Conservation (phyloP, 192 early-diverging fungal genomes). For the Coemansia aciculifera region DNA sequence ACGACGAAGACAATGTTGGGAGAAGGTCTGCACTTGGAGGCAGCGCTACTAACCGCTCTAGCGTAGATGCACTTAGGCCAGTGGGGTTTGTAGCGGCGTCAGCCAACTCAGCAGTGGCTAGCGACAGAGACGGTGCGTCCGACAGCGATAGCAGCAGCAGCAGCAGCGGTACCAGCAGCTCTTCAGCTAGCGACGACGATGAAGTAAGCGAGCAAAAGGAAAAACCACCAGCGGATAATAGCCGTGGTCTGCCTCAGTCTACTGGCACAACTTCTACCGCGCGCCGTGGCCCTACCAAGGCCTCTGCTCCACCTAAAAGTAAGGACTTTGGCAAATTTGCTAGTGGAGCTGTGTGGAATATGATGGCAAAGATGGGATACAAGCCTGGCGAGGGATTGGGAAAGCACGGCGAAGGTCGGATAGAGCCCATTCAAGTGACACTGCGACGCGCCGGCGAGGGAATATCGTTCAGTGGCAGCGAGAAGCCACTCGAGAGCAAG, state of each 20-base stretch:
- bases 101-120: neutral
- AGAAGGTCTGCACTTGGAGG: neutral
- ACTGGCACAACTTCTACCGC: neutral
- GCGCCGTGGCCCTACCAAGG: neutral
- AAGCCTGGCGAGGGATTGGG: slow-evolving; percentile 88
- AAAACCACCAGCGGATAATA: neutral
- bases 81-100: slow-evolving; percentile 25
- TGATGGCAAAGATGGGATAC: slow-evolving; percentile 93
- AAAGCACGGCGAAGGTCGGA: slow-evolving; percentile 77
- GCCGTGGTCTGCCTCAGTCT: neutral
- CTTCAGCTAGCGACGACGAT: slow-evolving; percentile 2
- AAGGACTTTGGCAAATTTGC: slow-evolving; percentile 87
- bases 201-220: neutral
- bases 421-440: slow-evolving; percentile 89
- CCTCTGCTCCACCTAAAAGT: slow-evolving; percentile 8
- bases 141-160: slow-evolving; percentile 15
- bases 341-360: slow-evolving; percentile 69
- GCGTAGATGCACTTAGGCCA: slow-evolving; percentile 4
- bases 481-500: slow-evolving; percentile 52
- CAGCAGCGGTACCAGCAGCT: slow-evolving; percentile 7
- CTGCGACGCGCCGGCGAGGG: slow-evolving; percentile 78
- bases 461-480: slow-evolving; percentile 78
- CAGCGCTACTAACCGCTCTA: neutral
- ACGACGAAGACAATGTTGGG: neutral
- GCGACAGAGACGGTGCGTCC: neutral